Evolutionary conservation across 768 basidiomycete genomes (phyloP).

Genomic region (Termitomyces sp.): DNA sequence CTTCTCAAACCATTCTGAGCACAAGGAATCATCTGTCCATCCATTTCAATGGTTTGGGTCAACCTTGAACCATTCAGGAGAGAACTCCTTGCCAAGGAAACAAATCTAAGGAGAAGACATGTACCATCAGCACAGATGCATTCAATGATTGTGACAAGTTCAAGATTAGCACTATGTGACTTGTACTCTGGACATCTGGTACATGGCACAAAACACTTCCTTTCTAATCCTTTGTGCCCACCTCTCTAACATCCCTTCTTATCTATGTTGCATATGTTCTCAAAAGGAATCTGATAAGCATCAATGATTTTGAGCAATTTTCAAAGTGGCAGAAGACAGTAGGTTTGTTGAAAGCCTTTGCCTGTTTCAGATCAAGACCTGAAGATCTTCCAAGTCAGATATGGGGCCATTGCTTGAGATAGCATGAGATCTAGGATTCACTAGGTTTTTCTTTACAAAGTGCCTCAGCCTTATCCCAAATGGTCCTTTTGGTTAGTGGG

Average conservation of each 20-base stretch:
- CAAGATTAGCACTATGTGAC: neutral
- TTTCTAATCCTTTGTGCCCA: neutral
- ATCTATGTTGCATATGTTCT: too few relatives aligned
- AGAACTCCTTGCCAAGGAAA: too few relatives aligned
- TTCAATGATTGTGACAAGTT: neutral
- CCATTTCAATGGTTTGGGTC: too few relatives aligned
- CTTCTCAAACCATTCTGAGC: too few relatives aligned
- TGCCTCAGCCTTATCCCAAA: neutral
- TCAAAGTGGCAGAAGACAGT: neutral
- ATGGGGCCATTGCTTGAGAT: neutral
- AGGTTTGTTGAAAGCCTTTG: neutral
- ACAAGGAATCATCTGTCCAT: too few relatives aligned
- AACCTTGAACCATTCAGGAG: too few relatives aligned
- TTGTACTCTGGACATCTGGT: neutral
- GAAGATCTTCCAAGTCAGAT: neutral
- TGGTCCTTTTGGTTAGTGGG: neutral
- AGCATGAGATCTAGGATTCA: neutral
- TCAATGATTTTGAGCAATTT: neutral
- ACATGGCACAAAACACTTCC: neutral
- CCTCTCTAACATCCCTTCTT: too few relatives aligned
- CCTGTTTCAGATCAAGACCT: neutral
- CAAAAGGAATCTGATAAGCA: neutral
- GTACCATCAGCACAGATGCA: neutral
- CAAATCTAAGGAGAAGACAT: neutral
- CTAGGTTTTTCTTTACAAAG: neutral